Evolutionary conservation across 1,284 basidiomycete species (phyloP), one percentile per base, ranked within the genome.

Genomic region (Cryptococcus jaspeensis): DNA sequence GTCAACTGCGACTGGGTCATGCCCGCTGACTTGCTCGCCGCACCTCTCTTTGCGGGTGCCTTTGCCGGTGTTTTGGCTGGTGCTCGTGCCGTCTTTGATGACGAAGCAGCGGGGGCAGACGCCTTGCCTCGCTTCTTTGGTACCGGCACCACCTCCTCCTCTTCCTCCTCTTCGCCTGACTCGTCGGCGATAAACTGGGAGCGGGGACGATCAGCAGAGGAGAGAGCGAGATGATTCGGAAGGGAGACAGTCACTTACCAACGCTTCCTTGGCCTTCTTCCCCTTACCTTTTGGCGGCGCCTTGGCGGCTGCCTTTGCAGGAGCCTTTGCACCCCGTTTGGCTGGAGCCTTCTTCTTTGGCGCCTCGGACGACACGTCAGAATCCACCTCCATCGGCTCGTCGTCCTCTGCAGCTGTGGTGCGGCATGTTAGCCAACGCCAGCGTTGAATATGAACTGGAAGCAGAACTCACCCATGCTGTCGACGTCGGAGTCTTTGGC

Each of bases 381-480:
- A 80, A 13, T 71, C 79, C 7, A 74, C 69, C 53, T 61, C 76
- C 80, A 50, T 76, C 78, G 47, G 41, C 52, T 65, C 58, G 50
- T 69, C 70, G 5, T 69, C 70, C 36, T 61, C 69, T 32, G 62
- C 63, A 47, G 54, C 48, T 52, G 20, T 23, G 28, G 15, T n/a
- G 22, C 1, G 9, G 35, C 25, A 39, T n/a, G 20, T 22, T 18
- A 8, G 13, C 15, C 16, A 39, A 6, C 22, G 20, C 12, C 37
- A 25, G 20, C 44, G 53, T n/a, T 15, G 40, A 9, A n/a, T 2
- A 11, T 16, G 18, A 12, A 9, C 39, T 22, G 6, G 44, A 18
- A 47, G 16, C n/a, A 4, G 15, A 0, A 60, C 83, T 85, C 82
- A 79, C 82, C 79, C 89, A 92, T 93, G 15, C 89, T 92, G 69